phyloP scores from a whole-genome alignment of 768 basidiomycete species.

The Amanita phalloides region DNA sequence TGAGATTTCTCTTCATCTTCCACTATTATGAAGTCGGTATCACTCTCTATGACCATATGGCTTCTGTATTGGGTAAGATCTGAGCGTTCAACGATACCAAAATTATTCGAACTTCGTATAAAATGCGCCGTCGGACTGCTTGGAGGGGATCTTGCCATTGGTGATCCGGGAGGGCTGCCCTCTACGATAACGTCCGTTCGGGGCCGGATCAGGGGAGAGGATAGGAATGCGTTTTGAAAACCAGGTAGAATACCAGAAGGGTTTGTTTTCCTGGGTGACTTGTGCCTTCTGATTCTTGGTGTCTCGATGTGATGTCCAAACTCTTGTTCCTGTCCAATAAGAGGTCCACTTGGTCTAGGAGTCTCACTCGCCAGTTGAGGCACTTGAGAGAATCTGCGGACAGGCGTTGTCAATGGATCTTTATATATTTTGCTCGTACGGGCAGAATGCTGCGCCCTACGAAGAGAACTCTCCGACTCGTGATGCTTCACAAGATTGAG shows the following conservation, averaged over 20 bases:
- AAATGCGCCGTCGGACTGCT: not conserved
- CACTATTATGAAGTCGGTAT: conserved; percentile 25
- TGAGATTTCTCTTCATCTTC: conserved; percentile 19
- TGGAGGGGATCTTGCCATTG: conserved; percentile 7
- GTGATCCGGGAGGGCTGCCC: conserved; percentile 8
- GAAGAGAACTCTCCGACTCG: conserved; percentile 46
- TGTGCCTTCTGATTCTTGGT: not conserved
- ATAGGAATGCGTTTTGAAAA: conserved; percentile 43
- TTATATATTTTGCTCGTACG: conserved; percentile 27
- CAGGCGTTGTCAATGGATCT: conserved; percentile 13
- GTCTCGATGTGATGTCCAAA: not conserved
- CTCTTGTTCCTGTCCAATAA: not conserved
- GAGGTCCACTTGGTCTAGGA: not conserved
- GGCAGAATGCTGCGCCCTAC: conserved; percentile 36
- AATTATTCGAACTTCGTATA: not conserved
- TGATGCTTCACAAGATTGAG: conserved; percentile 39
- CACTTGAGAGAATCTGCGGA: conserved; percentile 15
- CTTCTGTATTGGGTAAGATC: not conserved
- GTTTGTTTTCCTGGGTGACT: conserved; percentile 19
- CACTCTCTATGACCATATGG: conserved; percentile 11
- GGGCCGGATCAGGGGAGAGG: conserved; percentile 25
- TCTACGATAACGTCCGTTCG: conserved; percentile 13
- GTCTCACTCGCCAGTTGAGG: not conserved
- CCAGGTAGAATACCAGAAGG: conserved; percentile 31
- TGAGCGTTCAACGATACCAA: not conserved